Conservation (phyloP, 2,329 filamentous ascomycete species). For the Didymella sp. region DNA sequence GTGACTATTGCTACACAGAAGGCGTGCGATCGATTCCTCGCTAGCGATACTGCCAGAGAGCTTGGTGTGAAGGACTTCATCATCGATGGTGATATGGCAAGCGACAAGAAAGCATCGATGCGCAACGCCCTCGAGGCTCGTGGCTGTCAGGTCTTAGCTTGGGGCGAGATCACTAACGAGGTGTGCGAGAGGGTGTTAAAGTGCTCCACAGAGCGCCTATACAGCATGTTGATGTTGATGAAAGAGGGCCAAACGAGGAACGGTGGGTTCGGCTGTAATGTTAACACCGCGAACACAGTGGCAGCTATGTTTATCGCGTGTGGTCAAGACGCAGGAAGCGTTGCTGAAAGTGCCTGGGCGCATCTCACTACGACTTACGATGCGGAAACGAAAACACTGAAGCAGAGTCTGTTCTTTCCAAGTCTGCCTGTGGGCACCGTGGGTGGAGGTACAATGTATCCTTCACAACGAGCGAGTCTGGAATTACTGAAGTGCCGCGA, state of each 20-base stretch:
- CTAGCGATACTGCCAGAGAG: slow-evolving; percentile 9
- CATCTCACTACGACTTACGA: slow-evolving; percentile 3
- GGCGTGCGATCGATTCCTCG: slow-evolving; percentile 28
- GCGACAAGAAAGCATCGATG: slow-evolving; percentile 38
- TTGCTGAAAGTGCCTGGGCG: slow-evolving; percentile 7
- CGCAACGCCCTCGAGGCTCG: slow-evolving; percentile 28
- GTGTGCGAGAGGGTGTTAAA: slow-evolving; percentile 8
- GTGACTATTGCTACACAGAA: slow-evolving; percentile 40
- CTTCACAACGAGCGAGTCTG: slow-evolving; percentile 4
- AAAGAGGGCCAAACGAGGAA: slow-evolving; percentile 2
- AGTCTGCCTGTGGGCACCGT: slow-evolving; percentile 9
- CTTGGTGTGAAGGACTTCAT: slow-evolving; percentile 19
- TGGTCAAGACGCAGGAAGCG: slow-evolving; percentile 12
- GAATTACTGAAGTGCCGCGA: slow-evolving; percentile 5
- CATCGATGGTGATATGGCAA: slow-evolving; percentile 33
- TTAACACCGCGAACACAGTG: slow-evolving; percentile 8
- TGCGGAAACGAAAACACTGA: neutral
- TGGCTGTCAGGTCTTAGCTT: slow-evolving; percentile 35
- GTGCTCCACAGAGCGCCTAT: slow-evolving; percentile 2
- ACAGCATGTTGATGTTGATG: neutral
- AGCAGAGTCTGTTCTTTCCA: slow-evolving; percentile 9
- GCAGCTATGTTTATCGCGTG: slow-evolving; percentile 11
- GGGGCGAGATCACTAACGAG: slow-evolving; percentile 8
- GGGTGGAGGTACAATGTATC: slow-evolving; percentile 9
- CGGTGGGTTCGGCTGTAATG: slow-evolving; percentile 7